Percentiles rank a stretch among this genome's conserved stretches.
phyloP scores from a whole-genome alignment of 305 asterid genomes.

The Ilex paraguariensis region DNA sequence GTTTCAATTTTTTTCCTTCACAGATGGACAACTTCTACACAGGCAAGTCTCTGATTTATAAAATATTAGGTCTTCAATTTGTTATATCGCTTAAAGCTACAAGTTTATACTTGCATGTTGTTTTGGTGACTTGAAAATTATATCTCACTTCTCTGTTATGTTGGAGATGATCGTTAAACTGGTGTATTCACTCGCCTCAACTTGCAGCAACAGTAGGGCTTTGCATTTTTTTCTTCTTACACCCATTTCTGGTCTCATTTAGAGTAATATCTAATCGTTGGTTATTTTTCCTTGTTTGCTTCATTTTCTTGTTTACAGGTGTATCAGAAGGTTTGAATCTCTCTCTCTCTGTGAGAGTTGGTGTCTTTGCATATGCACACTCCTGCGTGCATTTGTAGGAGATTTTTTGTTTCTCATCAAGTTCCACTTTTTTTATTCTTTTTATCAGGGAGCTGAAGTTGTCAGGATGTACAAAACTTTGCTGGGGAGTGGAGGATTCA shows the following conservation, averaged over 20 bases:
- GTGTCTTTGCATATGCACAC: not conserved
- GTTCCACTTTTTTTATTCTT: constrained; percentile 13
- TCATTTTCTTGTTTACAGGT: constrained; percentile 36
- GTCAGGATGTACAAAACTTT: constrained; percentile 96
- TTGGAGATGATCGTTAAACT: no score
- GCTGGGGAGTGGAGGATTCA: constrained; percentile 75
- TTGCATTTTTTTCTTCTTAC: constrained; percentile 2
- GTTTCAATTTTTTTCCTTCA: constrained; percentile 17
- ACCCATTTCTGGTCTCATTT: not conserved
- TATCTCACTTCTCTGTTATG: no score
- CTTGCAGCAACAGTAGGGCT: no score
- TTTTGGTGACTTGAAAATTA: no score
- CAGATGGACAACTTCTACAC: constrained; percentile 95
- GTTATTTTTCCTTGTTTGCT: constrained; percentile 11
- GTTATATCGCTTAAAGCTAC: no score
- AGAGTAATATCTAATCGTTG: constrained; percentile 18
- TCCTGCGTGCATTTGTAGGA: no score
- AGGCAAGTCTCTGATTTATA: constrained; percentile 37
- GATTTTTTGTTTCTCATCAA: constrained; percentile 3
- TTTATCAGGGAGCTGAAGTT: constrained; percentile 89
- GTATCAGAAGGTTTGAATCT: constrained; percentile 52
- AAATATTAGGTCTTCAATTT: not conserved
- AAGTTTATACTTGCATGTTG: no score
- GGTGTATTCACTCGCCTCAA: no score
- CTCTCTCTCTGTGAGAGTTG: constrained; percentile 6